phyloP scores from a whole-genome alignment of 495 filamentous ascomycete species.

The Glarea lozoyensis region DNA sequence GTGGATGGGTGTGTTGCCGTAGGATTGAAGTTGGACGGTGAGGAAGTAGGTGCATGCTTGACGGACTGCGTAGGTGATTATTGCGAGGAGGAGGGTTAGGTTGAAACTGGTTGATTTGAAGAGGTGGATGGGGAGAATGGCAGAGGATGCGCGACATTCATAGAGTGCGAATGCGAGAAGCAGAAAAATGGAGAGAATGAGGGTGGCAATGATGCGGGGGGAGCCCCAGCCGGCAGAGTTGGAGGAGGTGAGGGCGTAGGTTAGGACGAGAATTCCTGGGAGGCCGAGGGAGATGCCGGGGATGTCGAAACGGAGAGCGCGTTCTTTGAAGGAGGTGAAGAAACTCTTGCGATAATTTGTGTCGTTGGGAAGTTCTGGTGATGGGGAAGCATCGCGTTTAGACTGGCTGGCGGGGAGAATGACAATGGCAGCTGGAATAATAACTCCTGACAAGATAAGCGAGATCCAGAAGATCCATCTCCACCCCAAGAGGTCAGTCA shows the following conservation, averaged over 20 bases:
- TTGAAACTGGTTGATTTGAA: background rate
- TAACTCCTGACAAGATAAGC: slow-evolving; percentile 49
- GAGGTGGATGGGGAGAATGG: background rate
- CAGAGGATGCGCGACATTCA: slow-evolving; percentile 34
- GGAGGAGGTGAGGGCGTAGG: slow-evolving; percentile 50
- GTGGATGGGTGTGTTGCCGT: background rate
- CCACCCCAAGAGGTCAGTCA: slow-evolving; percentile 44
- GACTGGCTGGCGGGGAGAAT: slow-evolving; percentile 49
- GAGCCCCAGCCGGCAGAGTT: slow-evolving; percentile 58
- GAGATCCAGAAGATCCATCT: slow-evolving; percentile 57
- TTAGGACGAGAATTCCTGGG: slow-evolving; percentile 45
- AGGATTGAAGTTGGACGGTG: background rate
- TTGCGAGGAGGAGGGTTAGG: background rate
- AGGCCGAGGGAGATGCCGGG: slow-evolving; percentile 53
- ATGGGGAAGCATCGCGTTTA: background rate
- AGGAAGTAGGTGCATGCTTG: slow-evolving; percentile 1
- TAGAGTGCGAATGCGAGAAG: slow-evolving; percentile 50
- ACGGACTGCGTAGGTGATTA: background rate
- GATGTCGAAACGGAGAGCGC: slow-evolving; percentile 43
- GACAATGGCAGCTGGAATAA: slow-evolving; percentile 47
- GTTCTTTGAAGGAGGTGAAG: slow-evolving; percentile 6
- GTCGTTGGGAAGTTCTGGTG: slow-evolving; percentile 7
- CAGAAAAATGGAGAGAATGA: slow-evolving; percentile 50
- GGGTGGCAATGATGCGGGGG: slow-evolving; percentile 52
- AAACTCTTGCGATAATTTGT: slow-evolving; percentile 7